Base-by-base conservation (phyloP, 2,329 filamentous ascomycete species). In the Sporothrix pseudoabietina region DNA sequence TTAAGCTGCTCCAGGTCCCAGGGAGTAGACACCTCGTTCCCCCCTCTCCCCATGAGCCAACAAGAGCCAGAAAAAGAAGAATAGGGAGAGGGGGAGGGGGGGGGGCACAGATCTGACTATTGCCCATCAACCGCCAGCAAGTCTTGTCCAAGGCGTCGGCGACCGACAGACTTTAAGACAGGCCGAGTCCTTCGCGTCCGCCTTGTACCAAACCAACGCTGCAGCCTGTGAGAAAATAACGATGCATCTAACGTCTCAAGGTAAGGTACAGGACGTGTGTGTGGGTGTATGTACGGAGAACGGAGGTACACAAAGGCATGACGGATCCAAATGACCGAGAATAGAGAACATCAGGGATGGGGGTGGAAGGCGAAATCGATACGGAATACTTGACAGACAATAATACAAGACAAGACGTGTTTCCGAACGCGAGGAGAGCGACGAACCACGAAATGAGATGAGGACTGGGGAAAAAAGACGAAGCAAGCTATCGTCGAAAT, bases 401-500 rank as follows among this genome's bases (percentile, higher is more conserved):
- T 44, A 26, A 30, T 65, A 65, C n/a, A 65, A 14, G 26, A 47
- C 35, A 3, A 5, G 0, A n/a, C n/a, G n/a, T n/a, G n/a, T 12
- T 41, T 22, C 8, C 52, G 22, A 22, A 55, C 52, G 52, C n/a
- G 52, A 55, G n/a, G 12, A 10, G 7, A 30, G 52, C n/a, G n/a
- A 30, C n/a, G n/a, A 12, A 22, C 22, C 14, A 54, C 22, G 26
- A 66, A 49, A 47, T 14, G 26, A 49, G 41, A 49, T 30, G 63
- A 66, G 39, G 12, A 12, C 26, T 68, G 41, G 14, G 52, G 9
- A 30, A 47, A 68, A 47, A 47, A n/a, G 26, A 6, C 12, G 26
- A 68, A 68, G 63, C 26, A 68, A n/a, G 63, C 63, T 68, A 68
- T 68, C 14, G 12, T 65, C 39, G 19, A 65, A 65, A 65, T 12